These are phyloP conservation scores for Zygoascus biomembranicola DNA, from an alignment of 805 yeast species.

Conservation along the genomic window DNA sequence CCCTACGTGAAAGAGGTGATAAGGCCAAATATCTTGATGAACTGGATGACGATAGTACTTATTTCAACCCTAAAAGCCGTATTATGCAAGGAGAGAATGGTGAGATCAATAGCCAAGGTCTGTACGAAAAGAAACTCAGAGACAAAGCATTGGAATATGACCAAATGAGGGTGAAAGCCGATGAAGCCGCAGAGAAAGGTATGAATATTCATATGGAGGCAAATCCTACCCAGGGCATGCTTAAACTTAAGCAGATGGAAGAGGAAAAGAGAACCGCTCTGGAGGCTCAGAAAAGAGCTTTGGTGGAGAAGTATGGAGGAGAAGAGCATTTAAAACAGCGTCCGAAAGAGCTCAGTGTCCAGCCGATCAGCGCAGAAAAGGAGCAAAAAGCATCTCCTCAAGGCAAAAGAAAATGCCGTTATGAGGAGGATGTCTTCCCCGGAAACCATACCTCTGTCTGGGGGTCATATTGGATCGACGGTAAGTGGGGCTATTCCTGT, in stretches of 20 bases:
- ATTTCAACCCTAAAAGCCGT: conserved; percentile 32
- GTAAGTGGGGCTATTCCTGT: conserved; percentile 39
- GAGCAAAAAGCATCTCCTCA: background rate
- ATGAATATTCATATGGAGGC: conserved; percentile 29
- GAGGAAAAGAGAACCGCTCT: conserved; percentile 12
- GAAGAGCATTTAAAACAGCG: conserved; percentile 14
- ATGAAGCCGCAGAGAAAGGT: conserved; percentile 34
- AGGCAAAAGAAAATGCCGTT: conserved; percentile 12
- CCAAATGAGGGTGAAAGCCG: conserved; percentile 41
- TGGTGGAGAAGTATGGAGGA: conserved; percentile 36
- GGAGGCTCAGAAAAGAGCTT: conserved; percentile 25
- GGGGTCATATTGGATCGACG: conserved; percentile 38
- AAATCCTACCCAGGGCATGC: conserved; percentile 40
- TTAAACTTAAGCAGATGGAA: conserved; percentile 31
- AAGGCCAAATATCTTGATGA: conserved; percentile 61
- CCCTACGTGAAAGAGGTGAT: conserved; percentile 62
- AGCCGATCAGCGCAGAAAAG: conserved; percentile 2
- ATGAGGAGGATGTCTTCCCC: conserved; percentile 31
- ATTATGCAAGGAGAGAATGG: conserved; percentile 26
- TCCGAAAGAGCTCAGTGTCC: conserved; percentile 10
- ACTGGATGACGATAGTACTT: conserved; percentile 36
- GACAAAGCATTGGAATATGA: conserved; percentile 53
- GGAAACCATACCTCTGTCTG: conserved; percentile 36
- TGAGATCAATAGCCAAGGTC: conserved; percentile 33
- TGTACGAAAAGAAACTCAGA: conserved; percentile 45